phyloP scores from a whole-genome alignment of 306 rosid genomes.

The Leucaena leucocephala region DNA sequence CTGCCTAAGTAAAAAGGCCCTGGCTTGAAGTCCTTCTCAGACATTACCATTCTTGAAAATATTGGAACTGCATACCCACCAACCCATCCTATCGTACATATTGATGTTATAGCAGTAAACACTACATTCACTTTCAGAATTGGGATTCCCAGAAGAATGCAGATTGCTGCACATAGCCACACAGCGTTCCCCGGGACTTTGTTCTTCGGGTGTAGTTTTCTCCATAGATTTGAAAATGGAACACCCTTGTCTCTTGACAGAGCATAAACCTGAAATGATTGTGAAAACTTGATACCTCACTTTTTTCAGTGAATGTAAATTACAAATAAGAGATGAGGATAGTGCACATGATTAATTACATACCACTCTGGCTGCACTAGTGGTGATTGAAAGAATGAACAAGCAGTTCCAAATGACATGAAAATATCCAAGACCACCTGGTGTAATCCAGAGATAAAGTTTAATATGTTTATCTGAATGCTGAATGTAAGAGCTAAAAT shows the following conservation, averaged over 20 bases:
- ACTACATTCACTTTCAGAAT: conserved; percentile 72
- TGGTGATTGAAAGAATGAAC: conserved; percentile 84
- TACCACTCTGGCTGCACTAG: conserved; percentile 92
- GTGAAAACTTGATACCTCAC: conserved; percentile 5
- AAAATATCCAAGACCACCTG: background rate
- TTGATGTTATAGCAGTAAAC: conserved; percentile 79
- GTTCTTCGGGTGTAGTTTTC: conserved; percentile 68
- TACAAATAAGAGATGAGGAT: background rate
- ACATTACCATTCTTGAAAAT: conserved; percentile 77
- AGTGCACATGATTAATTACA: conserved; percentile 1
- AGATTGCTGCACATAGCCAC: conserved; percentile 83
- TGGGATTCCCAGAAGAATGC: conserved; percentile 84
- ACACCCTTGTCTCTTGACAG: conserved; percentile 79
- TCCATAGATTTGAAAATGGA: conserved; percentile 75
- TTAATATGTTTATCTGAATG: conserved; percentile 64
- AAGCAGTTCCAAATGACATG: too few relatives aligned
- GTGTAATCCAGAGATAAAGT: background rate
- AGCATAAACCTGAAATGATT: conserved; percentile 69
- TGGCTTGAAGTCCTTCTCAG: conserved; percentile 67
- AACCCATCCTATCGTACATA: conserved; percentile 84
- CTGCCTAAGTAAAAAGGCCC: conserved; percentile 85
- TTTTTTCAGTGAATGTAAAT: background rate
- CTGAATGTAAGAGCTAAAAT: conserved; percentile 88
- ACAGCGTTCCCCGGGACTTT: conserved; percentile 87
- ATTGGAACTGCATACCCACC: conserved; percentile 93